phyloP scores from a whole-genome alignment of 345 rosid genomes.

The Brassica juncea region DNA sequence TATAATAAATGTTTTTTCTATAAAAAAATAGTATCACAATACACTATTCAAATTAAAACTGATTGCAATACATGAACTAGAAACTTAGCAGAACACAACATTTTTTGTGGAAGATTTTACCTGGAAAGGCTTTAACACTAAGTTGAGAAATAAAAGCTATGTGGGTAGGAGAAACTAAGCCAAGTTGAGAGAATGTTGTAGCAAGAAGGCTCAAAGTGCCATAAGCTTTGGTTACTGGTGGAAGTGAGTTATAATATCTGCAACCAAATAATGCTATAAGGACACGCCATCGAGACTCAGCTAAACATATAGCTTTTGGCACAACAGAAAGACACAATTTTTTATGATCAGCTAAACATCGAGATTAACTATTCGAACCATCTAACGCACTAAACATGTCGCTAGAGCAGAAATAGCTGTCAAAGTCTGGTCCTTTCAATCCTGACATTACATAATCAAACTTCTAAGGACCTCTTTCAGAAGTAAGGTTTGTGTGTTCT shows the following conservation, averaged over 20 bases:
- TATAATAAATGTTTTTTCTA: no score
- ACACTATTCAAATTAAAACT: no score
- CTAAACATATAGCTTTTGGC: background rate
- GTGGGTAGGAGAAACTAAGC: slow-evolving; percentile 38
- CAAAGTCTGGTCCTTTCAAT: background rate
- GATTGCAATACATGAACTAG: no score
- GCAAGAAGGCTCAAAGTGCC: slow-evolving; percentile 71
- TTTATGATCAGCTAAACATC: background rate
- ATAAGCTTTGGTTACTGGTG: slow-evolving; percentile 84
- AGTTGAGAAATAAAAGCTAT: slow-evolving; percentile 48
- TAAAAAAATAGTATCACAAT: no score
- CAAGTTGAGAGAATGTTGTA: slow-evolving; percentile 51
- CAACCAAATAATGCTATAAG: slow-evolving; percentile 16
- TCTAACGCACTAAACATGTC: background rate
- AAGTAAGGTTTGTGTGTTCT: background rate
- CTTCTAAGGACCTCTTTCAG: background rate
- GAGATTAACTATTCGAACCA: background rate
- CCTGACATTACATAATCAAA: background rate
- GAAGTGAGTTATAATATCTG: slow-evolving; percentile 89
- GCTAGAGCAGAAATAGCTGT: background rate
- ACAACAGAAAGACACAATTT: background rate
- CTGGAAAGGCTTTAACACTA: no score
- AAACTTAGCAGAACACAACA: no score
- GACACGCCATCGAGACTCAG: background rate
- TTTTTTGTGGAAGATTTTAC: no score